Evolutionary conservation across 2,329 filamentous ascomycete species (phyloP).

Genomic region (Botryotinia globosa): DNA sequence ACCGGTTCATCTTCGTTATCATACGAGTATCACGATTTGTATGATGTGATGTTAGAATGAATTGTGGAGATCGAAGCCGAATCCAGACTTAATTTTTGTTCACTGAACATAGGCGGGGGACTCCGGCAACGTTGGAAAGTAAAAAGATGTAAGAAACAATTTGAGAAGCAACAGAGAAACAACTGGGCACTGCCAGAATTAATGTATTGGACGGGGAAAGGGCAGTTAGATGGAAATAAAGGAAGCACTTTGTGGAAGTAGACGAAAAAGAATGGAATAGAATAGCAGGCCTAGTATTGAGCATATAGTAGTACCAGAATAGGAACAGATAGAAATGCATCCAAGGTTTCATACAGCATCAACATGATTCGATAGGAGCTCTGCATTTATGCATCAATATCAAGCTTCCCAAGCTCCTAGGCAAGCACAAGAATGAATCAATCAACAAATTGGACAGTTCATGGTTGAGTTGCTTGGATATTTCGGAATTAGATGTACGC

Average conservation of each 20-base stretch:
- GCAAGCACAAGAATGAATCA: slow-evolving; percentile 1
- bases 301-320: background rate
- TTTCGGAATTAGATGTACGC: slow-evolving; percentile 8
- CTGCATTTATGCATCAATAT: slow-evolving; percentile 5
- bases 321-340: background rate
- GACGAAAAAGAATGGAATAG: background rate
- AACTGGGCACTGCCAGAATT: slow-evolving; percentile 7
- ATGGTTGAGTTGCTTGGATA: background rate
- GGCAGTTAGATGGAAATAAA: slow-evolving; percentile 10
- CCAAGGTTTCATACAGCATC: background rate
- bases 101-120: slow-evolving; percentile 15
- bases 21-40: slow-evolving; percentile 22
- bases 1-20: slow-evolving; percentile 22
- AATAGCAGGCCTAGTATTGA: background rate
- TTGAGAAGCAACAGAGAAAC: slow-evolving; percentile 1
- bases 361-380: background rate
- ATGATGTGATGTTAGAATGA: slow-evolving; percentile 22
- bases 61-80: slow-evolving; percentile 16
- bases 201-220: background rate
- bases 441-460: background rate
- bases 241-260: background rate
- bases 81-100: slow-evolving; percentile 13
- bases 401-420: background rate
- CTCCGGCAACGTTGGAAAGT: slow-evolving; percentile 11
- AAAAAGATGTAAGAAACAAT: background rate